Evolutionary conservation across 1,284 basidiomycete genomes (phyloP).

Genomic region (Cutaneotrichosporon daszewskae): DNA sequence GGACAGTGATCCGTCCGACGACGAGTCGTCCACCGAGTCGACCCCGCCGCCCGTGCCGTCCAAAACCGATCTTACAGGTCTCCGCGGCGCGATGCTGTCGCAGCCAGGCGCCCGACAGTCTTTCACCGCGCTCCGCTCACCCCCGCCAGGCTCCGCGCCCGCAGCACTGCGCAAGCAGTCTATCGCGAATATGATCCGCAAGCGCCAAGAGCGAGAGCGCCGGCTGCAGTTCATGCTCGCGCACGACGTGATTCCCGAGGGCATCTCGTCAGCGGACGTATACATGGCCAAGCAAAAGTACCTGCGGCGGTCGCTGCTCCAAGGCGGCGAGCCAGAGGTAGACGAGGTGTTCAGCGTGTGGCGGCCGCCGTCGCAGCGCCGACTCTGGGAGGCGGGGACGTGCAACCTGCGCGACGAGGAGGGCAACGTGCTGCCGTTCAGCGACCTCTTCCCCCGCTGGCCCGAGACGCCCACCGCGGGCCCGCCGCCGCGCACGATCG

Average conservation of each 20-base stretch:
- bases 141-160: not conserved
- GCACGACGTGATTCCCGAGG: not conserved
- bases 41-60: too few relatives aligned
- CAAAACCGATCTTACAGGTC: not conserved
- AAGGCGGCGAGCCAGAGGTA: slow-evolving; percentile 7
- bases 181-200: slow-evolving; percentile 1
- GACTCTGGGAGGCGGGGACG: slow-evolving; percentile 36
- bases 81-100: slow-evolving; percentile 2
- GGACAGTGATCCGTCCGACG: too few relatives aligned
- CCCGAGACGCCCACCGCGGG: not conserved
- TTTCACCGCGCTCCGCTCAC: not conserved
- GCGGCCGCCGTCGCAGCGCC: slow-evolving; percentile 25
- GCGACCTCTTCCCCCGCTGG: slow-evolving; percentile 29
- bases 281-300: not conserved
- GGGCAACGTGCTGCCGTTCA: slow-evolving; percentile 33
- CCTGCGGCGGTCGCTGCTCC: slow-evolving; percentile 5
- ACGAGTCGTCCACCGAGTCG: too few relatives aligned
- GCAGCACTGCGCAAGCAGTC: slow-evolving; percentile 2
- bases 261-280: not conserved
- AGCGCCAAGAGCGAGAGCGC: not conserved
- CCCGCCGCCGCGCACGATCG: slow-evolving; percentile 19
- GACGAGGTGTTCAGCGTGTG: slow-evolving; percentile 29
- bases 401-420: slow-evolving; percentile 36
- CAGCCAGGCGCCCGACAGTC: slow-evolving; percentile 1
- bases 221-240: too few relatives aligned